Evolutionary conservation across 2,329 filamentous ascomycete genomes (phyloP).

Genomic region (Bipolaris sorokiniana): DNA sequence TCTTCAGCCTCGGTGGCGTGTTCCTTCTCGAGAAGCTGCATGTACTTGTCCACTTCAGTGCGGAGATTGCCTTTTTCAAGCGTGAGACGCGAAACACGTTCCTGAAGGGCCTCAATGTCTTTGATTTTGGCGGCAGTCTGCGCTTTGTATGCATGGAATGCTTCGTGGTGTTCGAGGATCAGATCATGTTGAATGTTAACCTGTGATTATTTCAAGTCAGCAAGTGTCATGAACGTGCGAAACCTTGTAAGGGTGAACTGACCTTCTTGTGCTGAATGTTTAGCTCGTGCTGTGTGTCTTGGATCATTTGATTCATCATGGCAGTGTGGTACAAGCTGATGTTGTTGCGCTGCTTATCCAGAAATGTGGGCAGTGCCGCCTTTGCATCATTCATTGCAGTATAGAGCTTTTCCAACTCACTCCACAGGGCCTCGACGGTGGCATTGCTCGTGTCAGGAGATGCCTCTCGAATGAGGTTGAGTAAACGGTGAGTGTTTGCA

Average conservation of each 20-base stretch:
- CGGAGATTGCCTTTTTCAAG: slow-evolving; percentile 39
- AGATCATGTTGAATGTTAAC: slow-evolving; percentile 34
- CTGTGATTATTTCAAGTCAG: neutral
- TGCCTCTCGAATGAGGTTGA: slow-evolving; percentile 32
- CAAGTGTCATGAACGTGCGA: neutral
- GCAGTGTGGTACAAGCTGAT: slow-evolving; percentile 33
- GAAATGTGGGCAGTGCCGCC: slow-evolving; percentile 28
- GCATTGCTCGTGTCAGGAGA: slow-evolving; percentile 20
- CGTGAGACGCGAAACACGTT: slow-evolving; percentile 34
- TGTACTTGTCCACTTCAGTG: slow-evolving; percentile 31
- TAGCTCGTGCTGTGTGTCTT: slow-evolving; percentile 32
- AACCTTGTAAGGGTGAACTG: neutral
- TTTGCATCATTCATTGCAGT: slow-evolving; percentile 26
- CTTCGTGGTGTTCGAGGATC: slow-evolving; percentile 38
- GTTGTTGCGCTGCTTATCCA: slow-evolving; percentile 40
- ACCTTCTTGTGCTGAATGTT: slow-evolving; percentile 37
- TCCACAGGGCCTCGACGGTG: slow-evolving; percentile 30
- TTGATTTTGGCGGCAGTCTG: slow-evolving; percentile 27
- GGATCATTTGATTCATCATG: slow-evolving; percentile 32
- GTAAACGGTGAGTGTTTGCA: slow-evolving; percentile 28
- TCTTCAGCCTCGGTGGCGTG: slow-evolving; percentile 13
- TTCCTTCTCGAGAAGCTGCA: slow-evolving; percentile 22
- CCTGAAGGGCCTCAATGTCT: slow-evolving; percentile 29
- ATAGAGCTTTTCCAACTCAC: slow-evolving; percentile 37
- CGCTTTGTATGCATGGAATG: slow-evolving; percentile 33